Conservation (phyloP, 495 filamentous ascomycete species). For the Astrothelium macrocarpum region DNA sequence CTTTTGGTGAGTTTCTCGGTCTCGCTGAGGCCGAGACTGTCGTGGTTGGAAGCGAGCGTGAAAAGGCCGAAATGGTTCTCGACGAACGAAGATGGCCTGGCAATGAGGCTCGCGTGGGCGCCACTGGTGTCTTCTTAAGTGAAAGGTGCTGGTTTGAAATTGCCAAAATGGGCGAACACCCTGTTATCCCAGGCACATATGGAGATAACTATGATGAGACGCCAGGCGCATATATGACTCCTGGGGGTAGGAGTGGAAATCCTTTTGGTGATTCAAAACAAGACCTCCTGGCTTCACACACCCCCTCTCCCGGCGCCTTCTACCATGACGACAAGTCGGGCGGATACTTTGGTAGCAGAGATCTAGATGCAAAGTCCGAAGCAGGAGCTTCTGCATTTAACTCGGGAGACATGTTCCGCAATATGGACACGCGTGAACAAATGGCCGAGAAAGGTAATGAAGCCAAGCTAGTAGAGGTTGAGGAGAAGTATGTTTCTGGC, state of each 20-base stretch:
- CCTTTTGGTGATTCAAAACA: constrained; percentile 61
- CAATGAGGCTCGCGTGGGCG: constrained; percentile 84
- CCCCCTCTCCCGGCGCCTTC: constrained; percentile 47
- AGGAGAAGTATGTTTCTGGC: constrained; percentile 65
- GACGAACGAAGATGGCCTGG: constrained; percentile 83
- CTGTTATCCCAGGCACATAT: constrained; percentile 21
- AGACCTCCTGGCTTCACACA: constrained; percentile 50
- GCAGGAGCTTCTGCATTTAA: constrained; percentile 81
- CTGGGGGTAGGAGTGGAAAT: constrained; percentile 33
- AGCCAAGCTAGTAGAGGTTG: constrained; percentile 81
- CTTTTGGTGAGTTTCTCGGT: constrained; percentile 91
- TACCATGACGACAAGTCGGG: constrained; percentile 64
- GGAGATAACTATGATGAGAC: constrained; percentile 8
- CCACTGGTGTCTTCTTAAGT: constrained; percentile 89
- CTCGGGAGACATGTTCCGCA: constrained; percentile 93
- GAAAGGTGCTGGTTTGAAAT: constrained; percentile 91
- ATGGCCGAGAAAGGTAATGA: constrained; percentile 95
- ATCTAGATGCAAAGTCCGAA: constrained; percentile 79
- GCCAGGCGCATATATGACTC: constrained; percentile 33
- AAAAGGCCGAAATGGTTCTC: constrained; percentile 82
- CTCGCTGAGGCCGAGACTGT: constrained; percentile 71
- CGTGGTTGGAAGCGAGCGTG: constrained; percentile 82
- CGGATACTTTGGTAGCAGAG: constrained; percentile 73
- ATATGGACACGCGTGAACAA: constrained; percentile 84
- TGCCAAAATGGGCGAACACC: constrained; percentile 60